phyloP scores from a whole-genome alignment of 768 basidiomycete species.

The Xerocomus spinulosus region DNA sequence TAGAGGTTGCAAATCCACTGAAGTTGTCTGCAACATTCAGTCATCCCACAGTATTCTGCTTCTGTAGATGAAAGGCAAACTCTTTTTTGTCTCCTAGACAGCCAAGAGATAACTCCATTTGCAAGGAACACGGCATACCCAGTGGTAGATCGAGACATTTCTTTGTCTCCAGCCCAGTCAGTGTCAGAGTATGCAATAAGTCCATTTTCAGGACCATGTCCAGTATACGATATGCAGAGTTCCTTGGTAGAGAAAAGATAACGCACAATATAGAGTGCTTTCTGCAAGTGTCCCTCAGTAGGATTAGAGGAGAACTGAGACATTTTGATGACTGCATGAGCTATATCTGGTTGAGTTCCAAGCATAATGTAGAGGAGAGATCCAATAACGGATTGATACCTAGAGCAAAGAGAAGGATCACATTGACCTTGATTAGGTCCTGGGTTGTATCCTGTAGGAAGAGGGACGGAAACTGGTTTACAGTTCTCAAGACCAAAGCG shows the following conservation, averaged over 20 bases:
- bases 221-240: background rate
- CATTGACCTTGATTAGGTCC: background rate
- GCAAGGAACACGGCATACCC: background rate
- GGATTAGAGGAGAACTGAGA: background rate
- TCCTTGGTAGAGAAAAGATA: background rate
- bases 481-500: background rate
- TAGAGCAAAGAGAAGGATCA: background rate
- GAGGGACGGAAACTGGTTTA: background rate
- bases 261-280: background rate
- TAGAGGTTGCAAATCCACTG: background rate
- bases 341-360: background rate
- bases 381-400: background rate
- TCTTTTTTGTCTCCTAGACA: background rate
- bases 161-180: background rate
- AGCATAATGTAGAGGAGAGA: background rate
- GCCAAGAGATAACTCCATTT: background rate
- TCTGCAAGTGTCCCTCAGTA: background rate
- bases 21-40: background rate
- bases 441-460: background rate
- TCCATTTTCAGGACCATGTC: background rate
- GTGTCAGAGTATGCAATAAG: background rate
- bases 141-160: background rate
- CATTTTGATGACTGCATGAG: background rate
- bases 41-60: background rate
- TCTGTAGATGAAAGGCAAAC: background rate